Conservation (phyloP, 768 basidiomycete species). For the Cubamyces sp. region DNA sequence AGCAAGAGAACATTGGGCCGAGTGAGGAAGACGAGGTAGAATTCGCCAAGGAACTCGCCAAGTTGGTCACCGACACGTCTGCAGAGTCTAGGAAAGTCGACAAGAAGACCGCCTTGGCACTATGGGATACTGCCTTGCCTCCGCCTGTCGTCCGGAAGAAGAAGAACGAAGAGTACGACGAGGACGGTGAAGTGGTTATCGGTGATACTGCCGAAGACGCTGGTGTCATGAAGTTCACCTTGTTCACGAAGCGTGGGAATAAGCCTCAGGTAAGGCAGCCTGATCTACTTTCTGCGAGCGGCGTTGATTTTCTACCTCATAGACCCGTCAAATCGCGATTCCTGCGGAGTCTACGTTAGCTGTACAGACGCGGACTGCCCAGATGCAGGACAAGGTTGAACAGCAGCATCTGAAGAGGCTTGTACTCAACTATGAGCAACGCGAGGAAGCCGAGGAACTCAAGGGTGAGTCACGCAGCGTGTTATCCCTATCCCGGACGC, state of each 20-base stretch:
- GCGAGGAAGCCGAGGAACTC: constrained; percentile 82
- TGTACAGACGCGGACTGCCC: constrained; percentile 87
- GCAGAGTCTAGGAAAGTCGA: constrained; percentile 84
- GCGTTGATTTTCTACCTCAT: neutral
- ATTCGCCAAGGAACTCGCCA: constrained; percentile 94
- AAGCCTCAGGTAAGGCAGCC: constrained; percentile 76
- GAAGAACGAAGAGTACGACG: constrained; percentile 61
- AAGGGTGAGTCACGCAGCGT: constrained; percentile 52
- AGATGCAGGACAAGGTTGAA: constrained; percentile 92
- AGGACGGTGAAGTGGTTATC: constrained; percentile 45
- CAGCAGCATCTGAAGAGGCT: constrained; percentile 97
- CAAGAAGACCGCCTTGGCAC: constrained; percentile 80
- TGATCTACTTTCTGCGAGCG: too few relatives aligned
- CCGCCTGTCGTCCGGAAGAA: constrained; percentile 69
- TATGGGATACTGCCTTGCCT: constrained; percentile 89
- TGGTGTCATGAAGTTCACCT: constrained; percentile 85
- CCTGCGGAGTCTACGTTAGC: constrained; percentile 89
- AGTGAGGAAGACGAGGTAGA: constrained; percentile 90
- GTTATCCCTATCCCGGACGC: too few relatives aligned
- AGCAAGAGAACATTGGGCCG: constrained; percentile 77
- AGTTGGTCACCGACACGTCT: constrained; percentile 89
- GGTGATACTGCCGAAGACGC: constrained; percentile 35
- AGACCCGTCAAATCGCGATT: constrained; percentile 89
- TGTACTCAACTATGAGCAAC: constrained; percentile 89
- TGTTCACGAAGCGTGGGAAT: constrained; percentile 91